Base-by-base conservation (phyloP, 108 stramenopile species). In the Skeletonema menzelii region DNA sequence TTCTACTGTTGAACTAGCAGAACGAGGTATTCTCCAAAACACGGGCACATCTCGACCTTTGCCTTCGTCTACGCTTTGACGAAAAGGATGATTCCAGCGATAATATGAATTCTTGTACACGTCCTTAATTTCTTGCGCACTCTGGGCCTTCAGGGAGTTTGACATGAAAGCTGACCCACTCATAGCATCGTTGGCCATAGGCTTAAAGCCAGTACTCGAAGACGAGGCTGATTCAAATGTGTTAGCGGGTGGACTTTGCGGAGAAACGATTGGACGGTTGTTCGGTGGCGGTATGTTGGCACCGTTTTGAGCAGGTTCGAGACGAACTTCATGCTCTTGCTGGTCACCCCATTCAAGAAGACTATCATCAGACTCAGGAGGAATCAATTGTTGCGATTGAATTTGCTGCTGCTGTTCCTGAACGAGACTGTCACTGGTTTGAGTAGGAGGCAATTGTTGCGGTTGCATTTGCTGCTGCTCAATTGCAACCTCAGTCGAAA, bases 21-120 rank as follows among this genome's bases (percentile, higher is more conserved):
- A 59, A 6, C 72, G 40, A 1, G 78, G 78, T 31, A 79, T 67
- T 22, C 72, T 67, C 78, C 78, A 79, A 63, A 79, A 79, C 8
- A 79, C 78, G 4, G 78, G 78, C 20, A 79, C 40, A 44, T 79
- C 78, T 14, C 27, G 59, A 35, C 76, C 76, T 0, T 35, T 30
- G 27, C 34, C 66, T 5, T 69, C 68, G 4, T 28, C 38, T 56
- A 56, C 37, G 38, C 58, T 53, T 22, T 20, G 15, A 3, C 72
- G 22, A 59, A 69, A 69, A 3, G 63, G 56, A 40, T 77, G 76
- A 69, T 77, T 77, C 76, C 76, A 77, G 59, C 76, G 28, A 44
- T 66, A 77, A 66, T 60, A 77, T 19, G 69, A 32, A 65, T 77
- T 69, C 38, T 70, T 38, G 69, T 70, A 77, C 17, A 53, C 47